Base-by-base conservation (phyloP, 1,139 yeast species). In the Lodderomyces elongisporus region DNA sequence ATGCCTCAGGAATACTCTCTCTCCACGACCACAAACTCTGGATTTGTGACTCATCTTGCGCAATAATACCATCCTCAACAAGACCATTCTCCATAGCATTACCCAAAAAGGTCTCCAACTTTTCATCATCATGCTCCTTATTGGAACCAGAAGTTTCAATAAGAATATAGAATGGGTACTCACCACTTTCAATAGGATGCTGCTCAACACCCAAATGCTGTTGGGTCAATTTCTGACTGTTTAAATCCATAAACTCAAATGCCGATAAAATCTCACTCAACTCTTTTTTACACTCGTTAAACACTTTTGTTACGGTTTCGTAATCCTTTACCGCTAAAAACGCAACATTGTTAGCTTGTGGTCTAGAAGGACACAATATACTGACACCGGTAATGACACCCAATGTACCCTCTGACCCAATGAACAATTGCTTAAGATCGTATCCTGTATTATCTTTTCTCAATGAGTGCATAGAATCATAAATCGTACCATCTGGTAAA, bases 381-480 rank as follows among this genome's bases (percentile, higher is more conserved):
- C 95, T 85, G 18, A 88, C 81, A 21, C 93, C 96, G 14, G 98
- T 89, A 43, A 89, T 80, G 27, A 89, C 66, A 43, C 96, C 97
- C 28, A 89, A 62, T 5, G 95, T 82, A 33, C 97, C 97, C 58
- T 89, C 97, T 20, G 88, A 74, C 3, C 97, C 97, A 60, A 89
- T 89, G 48, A 88, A 88, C 42, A 87, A 63, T 60, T 89, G 97
- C 56, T 89, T 89, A 54, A 85, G 65, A 54, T 89, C 96, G 54
- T 85, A 87, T 13, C 97, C 96, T 17, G 97, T 88, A 57, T 89
- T 88, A 58, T 89, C 96, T 59, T 89, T 89, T 58, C 95, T 73
- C 51, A 89, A 74, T 7, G 93, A 74, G 53, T 85, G 75, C 73
- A 89, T 76, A 5, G 93, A 83, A 49, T 83, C 74, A 45, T 83